Evolutionary conservation across 176 grass and related monocot genomes (phyloP).

Genomic region (Rhynchospora breviuscula): DNA sequence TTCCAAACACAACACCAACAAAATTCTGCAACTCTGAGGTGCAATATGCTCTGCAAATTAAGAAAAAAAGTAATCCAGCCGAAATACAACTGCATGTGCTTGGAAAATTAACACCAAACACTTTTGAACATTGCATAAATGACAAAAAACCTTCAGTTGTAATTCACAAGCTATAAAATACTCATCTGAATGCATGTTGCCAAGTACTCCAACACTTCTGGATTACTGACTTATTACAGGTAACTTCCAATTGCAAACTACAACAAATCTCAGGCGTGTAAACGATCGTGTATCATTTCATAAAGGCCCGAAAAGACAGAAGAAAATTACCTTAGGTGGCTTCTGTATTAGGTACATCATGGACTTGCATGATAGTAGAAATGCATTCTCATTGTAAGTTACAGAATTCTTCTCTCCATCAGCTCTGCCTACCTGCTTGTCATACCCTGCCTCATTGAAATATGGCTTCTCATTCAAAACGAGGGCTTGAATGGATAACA

Average conservation of each 20-base stretch:
- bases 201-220: background rate
- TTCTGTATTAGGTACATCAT: constrained; percentile 75
- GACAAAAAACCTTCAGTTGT: background rate
- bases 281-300: constrained; percentile 13
- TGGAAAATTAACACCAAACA: background rate
- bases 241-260: background rate
- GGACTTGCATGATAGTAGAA: constrained; percentile 83
- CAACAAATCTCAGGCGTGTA: background rate
- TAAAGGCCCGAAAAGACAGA: background rate
- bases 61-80: background rate
- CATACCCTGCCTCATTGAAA: constrained; percentile 92
- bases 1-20: background rate
- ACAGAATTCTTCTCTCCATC: constrained; percentile 94
- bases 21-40: background rate
- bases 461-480: constrained; percentile 98
- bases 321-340: constrained; percentile 76
- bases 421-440: constrained; percentile 84
- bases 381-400: constrained; percentile 95
- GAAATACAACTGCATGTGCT: background rate
- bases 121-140: background rate
- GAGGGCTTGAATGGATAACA: constrained; percentile 92
- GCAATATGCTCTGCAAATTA: background rate
- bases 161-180: background rate
- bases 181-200: background rate
- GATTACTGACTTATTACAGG: background rate